These are phyloP conservation scores for Lizanozyma gosingica DNA, from an alignment of 1,139 yeast species.

Conservation along the genomic window DNA sequence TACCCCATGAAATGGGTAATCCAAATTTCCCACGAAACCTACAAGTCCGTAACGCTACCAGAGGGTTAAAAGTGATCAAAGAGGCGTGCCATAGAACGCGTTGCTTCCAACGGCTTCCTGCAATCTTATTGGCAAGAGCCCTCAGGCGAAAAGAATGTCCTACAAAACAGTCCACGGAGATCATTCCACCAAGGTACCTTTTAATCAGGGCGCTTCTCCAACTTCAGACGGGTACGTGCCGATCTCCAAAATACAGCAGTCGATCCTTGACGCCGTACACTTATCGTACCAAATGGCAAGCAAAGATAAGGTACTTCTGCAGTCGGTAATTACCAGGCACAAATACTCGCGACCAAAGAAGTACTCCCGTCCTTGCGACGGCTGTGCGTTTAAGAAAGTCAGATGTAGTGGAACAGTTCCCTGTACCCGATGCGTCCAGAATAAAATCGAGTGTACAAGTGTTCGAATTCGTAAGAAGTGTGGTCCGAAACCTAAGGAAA, in stretches of 20 bases:
- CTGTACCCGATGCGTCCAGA: slow-evolving; percentile 30
- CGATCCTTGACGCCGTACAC: not conserved
- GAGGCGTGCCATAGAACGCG: no score
- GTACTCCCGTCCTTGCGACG: slow-evolving; percentile 32
- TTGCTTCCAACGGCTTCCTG: no score
- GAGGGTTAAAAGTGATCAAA: no score
- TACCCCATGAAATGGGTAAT: no score
- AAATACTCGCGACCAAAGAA: slow-evolving; percentile 1
- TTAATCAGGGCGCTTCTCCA: no score
- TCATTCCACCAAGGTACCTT: not conserved
- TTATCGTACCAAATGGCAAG: not conserved
- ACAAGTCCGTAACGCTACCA: no score
- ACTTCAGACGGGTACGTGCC: not conserved
- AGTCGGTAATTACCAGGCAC: not conserved
- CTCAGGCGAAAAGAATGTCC: no score
- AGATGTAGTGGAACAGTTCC: slow-evolving; percentile 32
- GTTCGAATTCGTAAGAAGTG: slow-evolving; percentile 30
- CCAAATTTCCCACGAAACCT: no score
- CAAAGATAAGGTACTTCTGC: not conserved
- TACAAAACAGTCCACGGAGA: not conserved
- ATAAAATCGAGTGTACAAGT: slow-evolving; percentile 29
- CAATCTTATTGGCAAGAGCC: no score
- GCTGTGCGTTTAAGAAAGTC: slow-evolving; percentile 36
- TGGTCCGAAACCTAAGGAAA: slow-evolving; percentile 25
- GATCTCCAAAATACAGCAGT: not conserved